Evolutionary conservation across 2,329 filamentous ascomycete species (phyloP).

Genomic region (Trichothecium sympodiale): DNA sequence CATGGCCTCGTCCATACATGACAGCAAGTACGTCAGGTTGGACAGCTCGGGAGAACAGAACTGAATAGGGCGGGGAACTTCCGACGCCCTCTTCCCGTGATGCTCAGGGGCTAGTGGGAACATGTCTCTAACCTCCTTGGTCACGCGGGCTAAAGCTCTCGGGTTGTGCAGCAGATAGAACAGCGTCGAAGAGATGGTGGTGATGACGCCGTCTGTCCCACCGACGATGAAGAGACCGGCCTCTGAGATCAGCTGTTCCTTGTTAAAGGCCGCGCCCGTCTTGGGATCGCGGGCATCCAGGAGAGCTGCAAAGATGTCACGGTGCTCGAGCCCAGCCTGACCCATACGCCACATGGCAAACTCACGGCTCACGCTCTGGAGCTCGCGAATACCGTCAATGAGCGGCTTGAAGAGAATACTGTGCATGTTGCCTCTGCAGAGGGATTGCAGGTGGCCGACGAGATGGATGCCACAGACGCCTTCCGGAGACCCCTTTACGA

Average conservation of each 20-base stretch:
- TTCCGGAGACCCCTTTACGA: slow-evolving; percentile 7
- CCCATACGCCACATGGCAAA: slow-evolving; percentile 5
- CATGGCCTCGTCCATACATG: slow-evolving; percentile 10
- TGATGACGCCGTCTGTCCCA: slow-evolving; percentile 7
- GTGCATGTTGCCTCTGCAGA: slow-evolving; percentile 6
- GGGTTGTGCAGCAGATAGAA: slow-evolving; percentile 8
- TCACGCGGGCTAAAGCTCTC: slow-evolving; percentile 4
- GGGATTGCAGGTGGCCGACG: slow-evolving; percentile 8
- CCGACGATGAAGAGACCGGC: slow-evolving; percentile 7
- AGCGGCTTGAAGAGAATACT: slow-evolving; percentile 7
- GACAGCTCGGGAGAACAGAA: slow-evolving; percentile 6
- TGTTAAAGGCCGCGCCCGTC: slow-evolving; percentile 5
- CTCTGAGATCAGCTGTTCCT: slow-evolving; percentile 7
- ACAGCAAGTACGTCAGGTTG: slow-evolving; percentile 4
- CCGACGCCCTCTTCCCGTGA: neutral
- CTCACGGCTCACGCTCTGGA: slow-evolving; percentile 4
- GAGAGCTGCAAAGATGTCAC: slow-evolving; percentile 7
- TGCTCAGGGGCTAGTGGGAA: slow-evolving; percentile 3
- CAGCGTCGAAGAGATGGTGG: slow-evolving; percentile 5
- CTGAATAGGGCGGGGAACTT: slow-evolving; percentile 4
- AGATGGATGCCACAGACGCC: slow-evolving; percentile 6
- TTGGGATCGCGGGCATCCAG: slow-evolving; percentile 7
- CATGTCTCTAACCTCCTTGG: slow-evolving; percentile 5
- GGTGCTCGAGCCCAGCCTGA: slow-evolving; percentile 4
- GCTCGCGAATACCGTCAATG: slow-evolving; percentile 5